Percentiles rank a stretch among this genome's conserved stretches.
These are phyloP conservation scores for Saussurea involucrata DNA, from an alignment of 129 eudicot genomes.

Conservation along the genomic window DNA sequence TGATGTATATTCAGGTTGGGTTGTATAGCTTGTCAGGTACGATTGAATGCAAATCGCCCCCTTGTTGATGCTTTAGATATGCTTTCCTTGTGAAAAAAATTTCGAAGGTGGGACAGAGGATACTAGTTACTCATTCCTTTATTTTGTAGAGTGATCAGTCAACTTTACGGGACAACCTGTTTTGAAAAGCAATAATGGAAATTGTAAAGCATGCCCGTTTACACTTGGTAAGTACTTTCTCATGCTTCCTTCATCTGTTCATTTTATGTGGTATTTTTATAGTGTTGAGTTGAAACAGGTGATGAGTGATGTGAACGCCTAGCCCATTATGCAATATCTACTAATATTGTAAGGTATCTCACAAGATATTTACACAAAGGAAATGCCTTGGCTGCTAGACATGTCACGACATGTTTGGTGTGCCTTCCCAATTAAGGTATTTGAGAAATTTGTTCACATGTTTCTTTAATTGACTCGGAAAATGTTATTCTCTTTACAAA, in stretches of 20 bases:
- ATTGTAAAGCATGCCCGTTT: constrained; percentile 80
- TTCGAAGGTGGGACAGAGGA: no score
- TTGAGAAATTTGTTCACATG: no score
- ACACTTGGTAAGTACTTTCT: constrained; percentile 47
- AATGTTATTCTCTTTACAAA: no score
- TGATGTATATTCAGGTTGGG: no score
- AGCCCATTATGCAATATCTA: constrained; percentile 67
- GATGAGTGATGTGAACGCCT: constrained; percentile 79
- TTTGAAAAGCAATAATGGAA: constrained; percentile 64
- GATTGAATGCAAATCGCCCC: no score
- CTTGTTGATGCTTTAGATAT: no score
- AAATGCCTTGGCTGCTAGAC: constrained; percentile 69
- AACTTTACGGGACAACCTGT: constrained; percentile 63
- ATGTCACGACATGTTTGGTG: constrained; percentile 70
- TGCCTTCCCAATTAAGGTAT: no score
- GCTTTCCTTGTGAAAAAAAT: no score
- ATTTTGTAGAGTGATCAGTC: no score
- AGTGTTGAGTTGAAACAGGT: constrained; percentile 35
- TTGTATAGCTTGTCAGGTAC: no score
- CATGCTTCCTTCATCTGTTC: not conserved
- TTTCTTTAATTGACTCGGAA: no score
- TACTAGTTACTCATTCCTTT: no score
- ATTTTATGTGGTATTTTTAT: not conserved
- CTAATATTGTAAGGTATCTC: constrained; percentile 70
- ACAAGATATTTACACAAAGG: constrained; percentile 63